phyloP scores from a whole-genome alignment of 2,329 filamentous ascomycete species.

The Colletotrichum shisoi region DNA sequence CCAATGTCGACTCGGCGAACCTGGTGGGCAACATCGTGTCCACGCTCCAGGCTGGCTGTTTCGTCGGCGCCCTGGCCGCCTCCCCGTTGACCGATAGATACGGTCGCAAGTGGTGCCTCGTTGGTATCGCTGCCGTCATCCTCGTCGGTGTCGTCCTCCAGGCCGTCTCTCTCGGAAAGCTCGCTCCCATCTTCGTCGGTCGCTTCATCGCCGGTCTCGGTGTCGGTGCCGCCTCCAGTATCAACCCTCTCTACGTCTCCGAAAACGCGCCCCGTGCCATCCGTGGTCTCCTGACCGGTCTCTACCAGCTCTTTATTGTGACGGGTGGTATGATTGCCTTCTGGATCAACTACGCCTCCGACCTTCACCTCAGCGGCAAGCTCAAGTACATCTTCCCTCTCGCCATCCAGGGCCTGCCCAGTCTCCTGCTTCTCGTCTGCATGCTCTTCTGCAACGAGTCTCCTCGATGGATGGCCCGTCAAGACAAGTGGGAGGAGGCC shows the following conservation, averaged over 20 bases:
- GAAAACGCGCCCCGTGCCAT: constrained; percentile 59
- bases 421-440: constrained; percentile 63
- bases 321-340: constrained; percentile 55
- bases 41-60: constrained; percentile 45
- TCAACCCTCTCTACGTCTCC: constrained; percentile 57
- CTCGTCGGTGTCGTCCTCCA: constrained; percentile 69
- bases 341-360: constrained; percentile 61
- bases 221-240: constrained; percentile 59
- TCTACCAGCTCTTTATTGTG: constrained; percentile 58
- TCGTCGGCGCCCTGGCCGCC: constrained; percentile 44
- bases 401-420: constrained; percentile 69
- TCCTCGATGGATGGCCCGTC: constrained; percentile 69
- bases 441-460: constrained; percentile 72
- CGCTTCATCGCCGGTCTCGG: constrained; percentile 62
- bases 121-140: constrained; percentile 63
- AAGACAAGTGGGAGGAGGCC: constrained; percentile 71
- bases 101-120: constrained; percentile 57
- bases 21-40: constrained; percentile 43
- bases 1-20: constrained; percentile 39
- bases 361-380: constrained; percentile 48
- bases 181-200: constrained; percentile 69
- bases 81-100: constrained; percentile 53
- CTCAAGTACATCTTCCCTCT: constrained; percentile 58
- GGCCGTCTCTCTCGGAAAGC: constrained; percentile 62
- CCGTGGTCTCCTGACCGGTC: constrained; percentile 54